These are phyloP conservation scores for Phytophthora citricola DNA, from an alignment of 352 stramenopile species.

Conservation along the genomic window DNA sequence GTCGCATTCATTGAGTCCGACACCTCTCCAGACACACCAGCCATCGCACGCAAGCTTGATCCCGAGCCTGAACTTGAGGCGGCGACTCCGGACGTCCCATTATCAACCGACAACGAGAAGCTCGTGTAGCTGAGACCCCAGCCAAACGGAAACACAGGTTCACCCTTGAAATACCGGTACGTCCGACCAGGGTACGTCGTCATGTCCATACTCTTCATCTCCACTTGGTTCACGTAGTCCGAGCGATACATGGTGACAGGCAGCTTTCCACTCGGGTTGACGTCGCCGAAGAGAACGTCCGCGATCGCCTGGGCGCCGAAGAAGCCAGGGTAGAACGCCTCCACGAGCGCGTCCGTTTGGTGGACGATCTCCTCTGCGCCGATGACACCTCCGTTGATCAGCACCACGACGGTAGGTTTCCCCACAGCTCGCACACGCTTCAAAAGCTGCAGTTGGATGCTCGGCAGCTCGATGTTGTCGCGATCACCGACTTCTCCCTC, in stretches of 20 bases:
- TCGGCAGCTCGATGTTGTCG: constrained; percentile 64
- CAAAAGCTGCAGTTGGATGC: constrained; percentile 73
- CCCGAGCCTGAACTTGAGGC: background rate
- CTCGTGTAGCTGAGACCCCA: constrained; percentile 89
- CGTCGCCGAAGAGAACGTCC: constrained; percentile 84
- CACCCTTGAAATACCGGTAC: constrained; percentile 90
- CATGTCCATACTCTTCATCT: constrained; percentile 91
- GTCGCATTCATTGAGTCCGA: constrained; percentile 38
- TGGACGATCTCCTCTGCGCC: constrained; percentile 69
- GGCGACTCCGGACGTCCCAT: background rate
- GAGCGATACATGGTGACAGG: constrained; percentile 86
- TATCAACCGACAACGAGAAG: constrained; percentile 49
- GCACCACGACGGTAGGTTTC: constrained; percentile 74
- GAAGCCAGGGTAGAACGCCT: constrained; percentile 83
- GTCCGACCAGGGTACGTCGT: constrained; percentile 81
- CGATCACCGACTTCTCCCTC: constrained; percentile 77
- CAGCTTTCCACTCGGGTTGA: constrained; percentile 80
- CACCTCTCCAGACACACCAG: constrained; percentile 16
- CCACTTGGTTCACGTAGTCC: constrained; percentile 64
- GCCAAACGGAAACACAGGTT: constrained; percentile 87
- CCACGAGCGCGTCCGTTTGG: constrained; percentile 61
- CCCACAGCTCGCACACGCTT: constrained; percentile 54
- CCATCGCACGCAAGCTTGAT: background rate
- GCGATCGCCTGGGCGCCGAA: constrained; percentile 75
- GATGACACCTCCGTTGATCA: constrained; percentile 88